Conservation (phyloP, 805 yeast genomes). For the Cyberlindnera sargentensis region DNA sequence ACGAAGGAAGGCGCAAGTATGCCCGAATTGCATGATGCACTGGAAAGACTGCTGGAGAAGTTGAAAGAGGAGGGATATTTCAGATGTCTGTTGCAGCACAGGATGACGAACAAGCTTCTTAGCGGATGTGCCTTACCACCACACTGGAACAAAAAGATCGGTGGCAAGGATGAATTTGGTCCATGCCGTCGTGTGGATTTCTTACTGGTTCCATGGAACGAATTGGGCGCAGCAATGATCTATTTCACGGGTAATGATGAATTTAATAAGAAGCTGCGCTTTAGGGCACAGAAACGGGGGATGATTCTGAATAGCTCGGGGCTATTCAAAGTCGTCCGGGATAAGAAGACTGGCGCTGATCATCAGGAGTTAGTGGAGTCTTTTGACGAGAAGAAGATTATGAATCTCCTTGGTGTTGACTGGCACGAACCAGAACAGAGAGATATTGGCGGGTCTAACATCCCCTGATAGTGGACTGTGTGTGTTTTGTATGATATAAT, state of each 20-base stretch:
- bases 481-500: no score
- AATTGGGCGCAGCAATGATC: constrained; percentile 40
- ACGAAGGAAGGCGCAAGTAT: constrained; percentile 28
- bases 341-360: constrained; percentile 2
- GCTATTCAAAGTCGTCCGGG: constrained; percentile 24
- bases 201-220: constrained; percentile 37
- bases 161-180: constrained; percentile 25
- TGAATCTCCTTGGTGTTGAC: constrained; percentile 35
- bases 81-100: constrained; percentile 16
- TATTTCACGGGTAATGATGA: constrained; percentile 50
- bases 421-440: constrained; percentile 24
- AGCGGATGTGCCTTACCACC: constrained; percentile 30
- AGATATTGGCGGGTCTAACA: constrained; percentile 17
- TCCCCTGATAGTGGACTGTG: not conserved
- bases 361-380: constrained; percentile 31
- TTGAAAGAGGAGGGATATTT: constrained; percentile 25
- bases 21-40: constrained; percentile 15
- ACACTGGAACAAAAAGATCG: constrained; percentile 18
- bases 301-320: constrained; percentile 37
- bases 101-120: constrained; percentile 23
- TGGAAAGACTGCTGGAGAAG: constrained; percentile 18
- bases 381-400: constrained; percentile 36
- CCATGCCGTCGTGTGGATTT: constrained; percentile 50
- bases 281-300: constrained; percentile 34
- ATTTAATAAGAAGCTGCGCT: constrained; percentile 41